Evolutionary conservation across 1,284 basidiomycete species (phyloP), one percentile per base, ranked within the genome.

Genomic region (Schizopora paradoxa): DNA sequence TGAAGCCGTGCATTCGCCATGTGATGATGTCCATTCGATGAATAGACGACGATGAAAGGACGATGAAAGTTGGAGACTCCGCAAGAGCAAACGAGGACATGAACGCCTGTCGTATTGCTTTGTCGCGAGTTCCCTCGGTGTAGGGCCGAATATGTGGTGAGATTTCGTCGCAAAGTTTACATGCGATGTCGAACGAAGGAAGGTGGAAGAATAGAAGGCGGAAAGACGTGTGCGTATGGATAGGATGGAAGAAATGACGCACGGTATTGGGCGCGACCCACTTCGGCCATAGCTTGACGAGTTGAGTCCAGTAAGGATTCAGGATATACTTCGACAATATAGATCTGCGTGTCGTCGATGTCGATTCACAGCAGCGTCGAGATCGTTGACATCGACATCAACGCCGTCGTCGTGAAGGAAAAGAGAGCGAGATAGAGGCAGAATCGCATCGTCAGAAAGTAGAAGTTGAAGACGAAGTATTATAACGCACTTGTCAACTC

Each of bases 221-320:
- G n/a, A n/a, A n/a, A n/a, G n/a, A n/a, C n/a, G n/a, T n/a, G n/a
- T n/a, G n/a, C n/a, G n/a, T n/a, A 21, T 34, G 10, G 6, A 18
- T 25, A 33, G 6, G 26, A 5, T 47, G 23, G 22, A 25, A 43
- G 31, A 27, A 22, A 10, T 19, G 21, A 68, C 83, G 54, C 58
- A 94, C 92, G 41, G 83, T 78, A 69, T 99, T 99, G 3, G 96
- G 96, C 0, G 96, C 95, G 16, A 98, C 72, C 38, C 68, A 83
- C 41, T 75, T 72, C 0, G 95, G 96, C 79, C 94, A 96, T 27
- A 93, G 73, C 11, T 82, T 89, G 41, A 98, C 91, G 53, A 98
- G 83, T 86, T 87, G 88, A 51, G 77, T 93, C 95, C 95, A 99
- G 68, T 88, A 98, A 1, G 91, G 92, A 43, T 83, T 82, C 47